Base-by-base conservation (phyloP, 352 stramenopile species). In the Phytophthora lateralis region DNA sequence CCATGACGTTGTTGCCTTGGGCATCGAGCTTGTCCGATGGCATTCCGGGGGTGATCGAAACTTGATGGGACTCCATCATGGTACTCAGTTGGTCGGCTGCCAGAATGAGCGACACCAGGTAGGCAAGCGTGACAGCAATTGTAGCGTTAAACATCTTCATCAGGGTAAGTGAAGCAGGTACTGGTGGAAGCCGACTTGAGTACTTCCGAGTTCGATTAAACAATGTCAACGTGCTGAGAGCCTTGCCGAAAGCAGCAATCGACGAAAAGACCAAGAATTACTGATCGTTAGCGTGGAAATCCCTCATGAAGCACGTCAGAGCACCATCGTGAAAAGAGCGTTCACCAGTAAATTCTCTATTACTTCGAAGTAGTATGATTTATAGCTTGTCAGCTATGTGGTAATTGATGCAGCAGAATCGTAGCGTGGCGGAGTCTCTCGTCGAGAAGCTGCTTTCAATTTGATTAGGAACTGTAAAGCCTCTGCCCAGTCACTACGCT, bases 401-500 rank as follows among this genome's bases (percentile, higher is more conserved):
- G 32, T 29, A 6, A 39, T 32, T 26, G 50, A 66, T 43, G 18
- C 30, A 12, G 43, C 10, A 1, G 53, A 58, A n/a, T 68, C 52
- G 29, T 45, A 26, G 20, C 24, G 42, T 20, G 43, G 32, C 44
- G 29, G 37, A 29, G 55, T 56, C 15, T 66, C 37, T 49, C 51
- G 39, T 20, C 18, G 43, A 47, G 63, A 46, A 10, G 41, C 27
- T 34, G 37, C n/a, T 64, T 92, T 90, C 21, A 89, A 67, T 42
- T 88, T 89, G 37, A 90, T 66, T 6, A 93, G 69, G 58, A 89
- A 87, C 65, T 89, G 80, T 18, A 93, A 59, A 15, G 80, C 81
- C n/a, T 91, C 84, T 0, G 71, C 67, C 84, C 84, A 93, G 53
- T 90, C 84, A 6, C 38, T 53, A 6, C 81, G 83, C 42, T 89